A percentile compares a stretch with the other conserved stretches of the same genome.
phyloP scores from a whole-genome alignment of 179 eudicot genomes.

The Silene vulgaris region DNA sequence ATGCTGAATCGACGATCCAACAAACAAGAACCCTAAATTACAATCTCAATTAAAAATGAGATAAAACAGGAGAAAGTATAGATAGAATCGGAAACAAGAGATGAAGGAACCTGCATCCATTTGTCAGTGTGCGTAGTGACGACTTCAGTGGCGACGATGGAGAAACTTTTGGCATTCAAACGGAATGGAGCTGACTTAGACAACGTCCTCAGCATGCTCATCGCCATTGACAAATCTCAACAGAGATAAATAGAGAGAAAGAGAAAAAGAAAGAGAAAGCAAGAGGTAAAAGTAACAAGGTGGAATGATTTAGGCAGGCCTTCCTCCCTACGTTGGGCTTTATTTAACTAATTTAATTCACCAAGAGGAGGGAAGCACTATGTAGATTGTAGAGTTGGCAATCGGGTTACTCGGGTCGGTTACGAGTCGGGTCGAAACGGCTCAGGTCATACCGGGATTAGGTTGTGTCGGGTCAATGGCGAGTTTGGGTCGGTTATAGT shows the following conservation, averaged over 20 bases:
- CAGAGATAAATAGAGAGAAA: neutral
- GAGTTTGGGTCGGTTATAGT: too few relatives aligned
- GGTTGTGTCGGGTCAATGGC: too few relatives aligned
- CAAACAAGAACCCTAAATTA: neutral
- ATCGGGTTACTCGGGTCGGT: too few relatives aligned
- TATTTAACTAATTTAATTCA: too few relatives aligned
- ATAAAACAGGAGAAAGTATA: neutral
- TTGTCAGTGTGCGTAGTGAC: conserved; percentile 65
- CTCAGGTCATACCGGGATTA: too few relatives aligned
- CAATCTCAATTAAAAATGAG: too few relatives aligned
- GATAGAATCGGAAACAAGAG: neutral
- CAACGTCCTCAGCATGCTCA: conserved; percentile 43
- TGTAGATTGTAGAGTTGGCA: too few relatives aligned
- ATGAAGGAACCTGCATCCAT: conserved; percentile 70
- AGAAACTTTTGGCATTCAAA: conserved; percentile 30
- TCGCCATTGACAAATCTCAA: conserved; percentile 36
- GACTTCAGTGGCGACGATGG: conserved; percentile 47
- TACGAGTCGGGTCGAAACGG: too few relatives aligned
- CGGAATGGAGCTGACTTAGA: conserved; percentile 21
- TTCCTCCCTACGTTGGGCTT: too few relatives aligned
- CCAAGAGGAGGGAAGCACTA: too few relatives aligned
- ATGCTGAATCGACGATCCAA: neutral
- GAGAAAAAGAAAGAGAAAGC: neutral
- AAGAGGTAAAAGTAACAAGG: too few relatives aligned
- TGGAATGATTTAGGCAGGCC: too few relatives aligned